Base-by-base conservation (phyloP, 768 basidiomycete genomes). In the Trametopsis cervina region DNA sequence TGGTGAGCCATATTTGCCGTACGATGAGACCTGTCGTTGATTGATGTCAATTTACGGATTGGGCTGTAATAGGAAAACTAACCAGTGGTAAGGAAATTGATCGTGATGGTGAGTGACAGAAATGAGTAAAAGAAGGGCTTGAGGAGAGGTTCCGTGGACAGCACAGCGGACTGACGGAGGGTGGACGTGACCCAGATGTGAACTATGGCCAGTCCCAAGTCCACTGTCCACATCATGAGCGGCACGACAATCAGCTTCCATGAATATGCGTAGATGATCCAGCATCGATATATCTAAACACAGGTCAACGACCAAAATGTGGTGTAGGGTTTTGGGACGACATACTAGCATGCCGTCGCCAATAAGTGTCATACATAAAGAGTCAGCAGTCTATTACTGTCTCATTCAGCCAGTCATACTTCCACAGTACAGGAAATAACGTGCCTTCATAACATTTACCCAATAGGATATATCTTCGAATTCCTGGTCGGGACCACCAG, bases 391-490 rank as follows among this genome's bases (percentile, higher is more conserved):
- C 33, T 35, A 35, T n/a, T 10, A 35, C 10, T n/a, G n/a, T n/a
- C n/a, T 10, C 33, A 35, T 35, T n/a, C 33, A 10, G 33, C 17
- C 10, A 35, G 33, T n/a, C 33, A 35, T 10, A 35, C 17, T 35
- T n/a, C 33, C 33, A 17, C 17, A 35, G 10, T 35, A 10, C 10
- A 35, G 10, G 33, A 35, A 35, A 17, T n/a, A 35, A 35, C 33
- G 10, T 20, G 21, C 25, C 25, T 42, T 47, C 45, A 52, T 47
- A 24, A 52, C 51, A 35, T 48, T 48, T 18, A 70, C 57, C 71
- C 69, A 69, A 37, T 63, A 53, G 0, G 66, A 68, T 0, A 66
- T 67, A 40, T 66, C 40, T 13, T 60, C 57, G 46, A 73, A 71
- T 23, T 61, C 62, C 9, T 57, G 60, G 0, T 68, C 57, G 37